phyloP scores from a whole-genome alignment of 148 eudicot genomes.

The Vaccinium vitisidaea region DNA sequence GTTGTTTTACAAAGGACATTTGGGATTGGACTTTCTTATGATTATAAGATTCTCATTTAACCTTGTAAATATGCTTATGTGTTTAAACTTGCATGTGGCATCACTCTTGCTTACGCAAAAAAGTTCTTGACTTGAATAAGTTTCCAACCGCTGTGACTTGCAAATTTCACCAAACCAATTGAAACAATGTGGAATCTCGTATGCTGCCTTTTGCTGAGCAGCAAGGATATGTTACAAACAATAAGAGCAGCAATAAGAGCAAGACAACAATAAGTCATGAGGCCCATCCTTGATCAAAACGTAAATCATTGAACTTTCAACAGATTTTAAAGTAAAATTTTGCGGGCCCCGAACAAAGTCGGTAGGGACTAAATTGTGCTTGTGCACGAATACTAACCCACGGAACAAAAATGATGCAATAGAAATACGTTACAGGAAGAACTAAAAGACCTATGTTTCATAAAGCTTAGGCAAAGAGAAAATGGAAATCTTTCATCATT shows the following conservation, averaged over 20 bases:
- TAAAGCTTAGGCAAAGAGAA: background rate
- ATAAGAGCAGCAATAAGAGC: background rate
- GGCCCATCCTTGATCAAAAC: background rate
- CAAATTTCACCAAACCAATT: background rate
- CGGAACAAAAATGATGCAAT: background rate
- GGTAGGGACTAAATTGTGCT: background rate
- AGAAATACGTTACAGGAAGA: background rate
- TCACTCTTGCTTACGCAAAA: background rate
- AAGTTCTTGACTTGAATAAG: constrained; percentile 3
- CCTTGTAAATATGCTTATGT: background rate
- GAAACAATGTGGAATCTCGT: background rate
- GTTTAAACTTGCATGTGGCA: background rate
- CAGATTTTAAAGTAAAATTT: background rate
- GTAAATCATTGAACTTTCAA: background rate
- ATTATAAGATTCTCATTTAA: background rate
- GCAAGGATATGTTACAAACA: background rate
- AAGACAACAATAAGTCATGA: background rate
- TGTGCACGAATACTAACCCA: background rate
- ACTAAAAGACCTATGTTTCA: background rate
- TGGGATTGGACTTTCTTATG: background rate
- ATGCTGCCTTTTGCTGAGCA: background rate
- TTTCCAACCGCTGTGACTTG: background rate
- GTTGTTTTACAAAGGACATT: background rate
- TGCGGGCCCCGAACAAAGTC: background rate
- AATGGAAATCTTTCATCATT: background rate